phyloP scores from a whole-genome alignment of 2,329 filamentous ascomycete species.

The Aspergillus sp. region DNA sequence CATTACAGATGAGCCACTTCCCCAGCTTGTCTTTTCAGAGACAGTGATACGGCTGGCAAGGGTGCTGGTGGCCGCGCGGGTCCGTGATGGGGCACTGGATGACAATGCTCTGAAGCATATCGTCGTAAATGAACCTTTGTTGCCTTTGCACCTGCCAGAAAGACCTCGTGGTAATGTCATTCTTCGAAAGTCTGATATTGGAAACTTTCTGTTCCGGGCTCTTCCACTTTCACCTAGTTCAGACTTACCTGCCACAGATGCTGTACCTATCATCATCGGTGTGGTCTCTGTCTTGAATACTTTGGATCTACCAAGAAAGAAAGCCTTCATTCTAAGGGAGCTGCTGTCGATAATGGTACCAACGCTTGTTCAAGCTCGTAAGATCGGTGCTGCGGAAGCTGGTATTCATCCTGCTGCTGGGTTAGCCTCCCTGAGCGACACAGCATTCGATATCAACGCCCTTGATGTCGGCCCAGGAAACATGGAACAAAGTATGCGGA shows the following conservation, averaged over 20 bases:
- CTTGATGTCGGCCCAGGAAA: constrained; percentile 37
- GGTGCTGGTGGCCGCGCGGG: constrained; percentile 47
- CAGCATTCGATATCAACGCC: constrained; percentile 41
- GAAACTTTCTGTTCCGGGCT: constrained; percentile 61
- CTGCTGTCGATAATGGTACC: constrained; percentile 77
- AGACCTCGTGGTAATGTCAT: constrained; percentile 36
- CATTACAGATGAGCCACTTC: constrained; percentile 50
- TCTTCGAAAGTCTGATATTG: constrained; percentile 59
- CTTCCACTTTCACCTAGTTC: constrained; percentile 59
- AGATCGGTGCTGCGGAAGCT: constrained; percentile 89
- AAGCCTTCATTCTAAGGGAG: constrained; percentile 83
- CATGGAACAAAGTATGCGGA: constrained; percentile 38
- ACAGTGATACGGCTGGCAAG: constrained; percentile 53
- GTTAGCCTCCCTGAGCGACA: constrained; percentile 64
- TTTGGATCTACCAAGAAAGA: constrained; percentile 79
- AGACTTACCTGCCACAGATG: constrained; percentile 68
- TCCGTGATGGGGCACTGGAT: constrained; percentile 48
- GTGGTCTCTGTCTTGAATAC: constrained; percentile 80
- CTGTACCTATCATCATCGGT: constrained; percentile 74
- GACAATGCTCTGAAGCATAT: constrained; percentile 54
- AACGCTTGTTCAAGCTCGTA: constrained; percentile 83
- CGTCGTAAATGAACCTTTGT: constrained; percentile 47
- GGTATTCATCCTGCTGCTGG: constrained; percentile 92
- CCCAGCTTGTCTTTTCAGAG: constrained; percentile 52
- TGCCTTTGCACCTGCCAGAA: constrained; percentile 27